Base-by-base conservation (phyloP, 345 rosid genomes). In the Syzygium jambos region DNA sequence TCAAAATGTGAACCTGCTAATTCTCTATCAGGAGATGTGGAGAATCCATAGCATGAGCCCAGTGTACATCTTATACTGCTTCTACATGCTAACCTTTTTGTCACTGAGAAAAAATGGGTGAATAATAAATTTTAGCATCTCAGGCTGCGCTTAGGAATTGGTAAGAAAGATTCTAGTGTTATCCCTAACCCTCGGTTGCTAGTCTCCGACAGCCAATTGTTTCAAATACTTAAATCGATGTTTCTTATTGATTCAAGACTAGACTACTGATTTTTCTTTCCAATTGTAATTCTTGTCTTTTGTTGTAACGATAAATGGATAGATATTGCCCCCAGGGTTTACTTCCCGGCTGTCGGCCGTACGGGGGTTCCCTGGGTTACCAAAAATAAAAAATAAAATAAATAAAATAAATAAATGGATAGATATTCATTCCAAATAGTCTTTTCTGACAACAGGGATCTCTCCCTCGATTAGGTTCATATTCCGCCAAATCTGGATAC, bases 61-160 rank as follows among this genome's bases (percentile, higher is more conserved):
- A 25, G 59, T 90, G 94, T 92, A 92, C 85, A 92, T 94, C 92
- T 51, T 56, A 90, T 89, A 16, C 23, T 77, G 43, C 23, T 80
- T 80, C 61, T 4, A 56, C n/a, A 10, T 23, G 23, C 61, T 56
- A 19, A 38, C 3, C 9, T 16, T 51, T 52, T 25, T 51, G 87
- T 77, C 83, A 90, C 88, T 34, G n/a, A 34, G 7, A 82, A 21
- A 49, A 80, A 51, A 46, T 80, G 84, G 63, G 63, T 56, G 63
- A 9, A 56, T 23, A 56, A 2, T 56, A 56, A 23, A 56, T 22
- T 46, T 56, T 56, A 56, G 89, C 92, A 92, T 92, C 90, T 86
- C 87, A 80, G 80, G 92, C 89, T 83, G 92, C 93, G 41, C 59
- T 49, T 34, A 38, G 87, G 86, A 86, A 53, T 51, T 86, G 86